Base-by-base conservation (phyloP, 495 filamentous ascomycete genomes). In the Aspergillus olivimuriae region DNA sequence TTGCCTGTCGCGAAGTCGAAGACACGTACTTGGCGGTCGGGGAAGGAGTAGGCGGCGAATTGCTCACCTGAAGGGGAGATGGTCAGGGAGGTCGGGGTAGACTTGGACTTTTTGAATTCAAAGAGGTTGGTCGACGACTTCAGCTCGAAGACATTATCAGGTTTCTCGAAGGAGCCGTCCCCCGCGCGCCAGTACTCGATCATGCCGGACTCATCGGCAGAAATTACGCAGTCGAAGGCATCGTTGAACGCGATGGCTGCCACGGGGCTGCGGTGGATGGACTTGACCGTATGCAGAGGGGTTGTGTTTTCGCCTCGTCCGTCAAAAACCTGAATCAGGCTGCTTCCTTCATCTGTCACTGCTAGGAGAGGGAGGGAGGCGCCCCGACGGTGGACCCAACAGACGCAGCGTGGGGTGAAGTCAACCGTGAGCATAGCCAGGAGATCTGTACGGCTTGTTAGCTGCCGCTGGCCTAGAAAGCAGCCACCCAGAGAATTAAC, bases 61-160 rank as follows among this genome's bases (percentile, higher is more conserved):
- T 86, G 84, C 22, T 79, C 75, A 5, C 88, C 86, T 0, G 85
- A 84, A 0, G 90, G 87, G 0, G 90, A 95, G 32, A 99, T 76
- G 0, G 84, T 87, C 35, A 99, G 65, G n/a, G 86, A 85, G 12
- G 85, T 75, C 0, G 92, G 89, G 0, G 83, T 74, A 0, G 88
- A 91, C 58, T 95, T 97, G 32, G 87, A 76, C 64, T 89, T 97
- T 55, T 94, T 96, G 70, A 97, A 99, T 24, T 94, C 91, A 60
- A 99, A 97, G 2, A 99, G 74, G 42, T 85, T 88, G 9, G 92
- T 99, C 2, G 82, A 82, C 56, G 87, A 92, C 60, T 99, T 99
- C 55, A 84, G 84, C 36, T 85, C 74, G 57, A 94, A 99, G 14
- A 99, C 89, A 42, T 81, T 87, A 50, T 89, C 82, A 0, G 92